These are phyloP conservation scores for Irpex sp. DNA, from an alignment of 1,284 basidiomycete genomes.

Conservation along the genomic window DNA sequence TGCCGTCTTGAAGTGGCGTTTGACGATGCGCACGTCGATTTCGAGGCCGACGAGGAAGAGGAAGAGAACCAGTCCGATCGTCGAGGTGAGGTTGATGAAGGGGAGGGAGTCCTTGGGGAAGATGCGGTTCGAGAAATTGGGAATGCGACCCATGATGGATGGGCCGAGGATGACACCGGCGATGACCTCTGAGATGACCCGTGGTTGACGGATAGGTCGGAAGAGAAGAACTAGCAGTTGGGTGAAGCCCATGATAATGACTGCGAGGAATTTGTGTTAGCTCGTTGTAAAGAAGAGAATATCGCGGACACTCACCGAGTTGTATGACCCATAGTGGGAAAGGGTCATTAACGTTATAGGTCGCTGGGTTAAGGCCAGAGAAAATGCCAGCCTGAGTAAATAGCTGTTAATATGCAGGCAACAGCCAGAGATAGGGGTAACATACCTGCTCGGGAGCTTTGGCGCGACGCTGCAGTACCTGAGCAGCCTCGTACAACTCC, in stretches of 20 bases:
- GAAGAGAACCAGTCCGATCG: slow-evolving; percentile 87
- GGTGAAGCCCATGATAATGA: slow-evolving; percentile 73
- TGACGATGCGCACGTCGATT: slow-evolving; percentile 71
- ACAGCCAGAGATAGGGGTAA: not conserved
- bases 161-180: slow-evolving; percentile 80
- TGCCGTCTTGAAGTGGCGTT: slow-evolving; percentile 41
- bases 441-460: slow-evolving; percentile 48
- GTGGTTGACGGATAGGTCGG: slow-evolving; percentile 72
- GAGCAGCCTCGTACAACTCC: slow-evolving; percentile 30
- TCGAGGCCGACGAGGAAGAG: slow-evolving; percentile 89
- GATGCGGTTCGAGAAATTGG: slow-evolving; percentile 63
- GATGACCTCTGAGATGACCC: slow-evolving; percentile 87
- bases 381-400: slow-evolving; percentile 44
- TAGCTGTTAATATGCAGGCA: not conserved
- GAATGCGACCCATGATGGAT: slow-evolving; percentile 69
- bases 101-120: slow-evolving; percentile 76
- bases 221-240: slow-evolving; percentile 67
- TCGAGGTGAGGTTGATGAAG: slow-evolving; percentile 79
- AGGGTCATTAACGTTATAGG: slow-evolving; percentile 62
- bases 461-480: slow-evolving; percentile 26
- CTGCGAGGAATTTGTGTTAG: slow-evolving; percentile 24
- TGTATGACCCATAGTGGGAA: slow-evolving; percentile 85
- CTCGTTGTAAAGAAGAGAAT: no score
- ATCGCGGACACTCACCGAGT: slow-evolving; percentile 40
- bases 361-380: slow-evolving; percentile 61